Conservation (phyloP, 805 yeast genomes). For the Nakazawaea pomicola region DNA sequence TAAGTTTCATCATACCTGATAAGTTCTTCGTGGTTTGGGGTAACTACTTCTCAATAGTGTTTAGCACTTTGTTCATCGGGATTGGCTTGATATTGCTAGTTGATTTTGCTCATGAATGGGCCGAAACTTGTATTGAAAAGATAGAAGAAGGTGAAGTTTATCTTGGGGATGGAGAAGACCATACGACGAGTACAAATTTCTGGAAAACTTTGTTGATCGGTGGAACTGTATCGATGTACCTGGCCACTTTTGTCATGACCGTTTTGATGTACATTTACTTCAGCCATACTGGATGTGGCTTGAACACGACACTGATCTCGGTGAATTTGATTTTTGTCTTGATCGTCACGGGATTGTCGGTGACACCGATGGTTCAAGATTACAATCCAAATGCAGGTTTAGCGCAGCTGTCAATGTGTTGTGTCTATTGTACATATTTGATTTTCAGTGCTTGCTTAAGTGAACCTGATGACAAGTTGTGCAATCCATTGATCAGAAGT, state of each 20-base stretch:
- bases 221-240: conserved; percentile 84
- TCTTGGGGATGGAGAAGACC: conserved; percentile 45
- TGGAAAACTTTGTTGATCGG: conserved; percentile 83
- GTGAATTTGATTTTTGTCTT: conserved; percentile 65
- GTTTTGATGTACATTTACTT: conserved; percentile 78
- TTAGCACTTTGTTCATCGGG: conserved; percentile 79
- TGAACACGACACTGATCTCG: conserved; percentile 85
- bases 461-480: conserved; percentile 90
- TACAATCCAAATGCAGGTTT: conserved; percentile 92
- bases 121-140: conserved; percentile 88
- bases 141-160: conserved; percentile 72
- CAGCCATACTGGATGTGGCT: conserved; percentile 73
- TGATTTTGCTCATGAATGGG: conserved; percentile 98
- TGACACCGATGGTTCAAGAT: conserved; percentile 83
- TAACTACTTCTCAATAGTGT: conserved; percentile 77
- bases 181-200: conserved; percentile 37
- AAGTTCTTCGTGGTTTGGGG: conserved; percentile 86
- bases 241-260: conserved; percentile 67
- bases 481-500: conserved; percentile 90
- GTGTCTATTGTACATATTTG: conserved; percentile 86
- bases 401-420: conserved; percentile 95
- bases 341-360: conserved; percentile 62
- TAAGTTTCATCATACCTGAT: conserved; percentile 82
- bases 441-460: conserved; percentile 90
- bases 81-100: conserved; percentile 88